Base-by-base conservation (phyloP, 2,329 filamentous ascomycete genomes). In the Diaporthe sp. region DNA sequence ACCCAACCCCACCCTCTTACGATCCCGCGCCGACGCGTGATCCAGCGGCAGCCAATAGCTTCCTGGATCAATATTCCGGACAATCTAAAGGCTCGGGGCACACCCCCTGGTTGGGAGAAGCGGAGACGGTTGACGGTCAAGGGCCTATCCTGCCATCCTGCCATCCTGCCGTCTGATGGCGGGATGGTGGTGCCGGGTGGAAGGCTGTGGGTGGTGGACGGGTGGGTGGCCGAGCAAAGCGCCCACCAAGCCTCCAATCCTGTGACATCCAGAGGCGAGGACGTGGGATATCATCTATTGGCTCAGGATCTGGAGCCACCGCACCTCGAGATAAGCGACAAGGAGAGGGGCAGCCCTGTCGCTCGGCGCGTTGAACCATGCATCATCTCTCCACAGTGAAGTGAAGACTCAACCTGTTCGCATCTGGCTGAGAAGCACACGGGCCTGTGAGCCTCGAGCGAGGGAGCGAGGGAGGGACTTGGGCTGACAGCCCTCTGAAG, bases 1-100 rank as follows among this genome's bases (percentile, higher is more conserved):
- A 51, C 22, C 28, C 39, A 65, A 73, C 71, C 71, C 71, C 71
- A 73, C 71, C 71, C 58, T 65, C 58, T 55, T 55, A 44, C 71
- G 53, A 65, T 51, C 71, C 70, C 58, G 28, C 25, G 58, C 46
- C 34, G 46, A 55, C 71, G 58, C 58, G 71, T 73, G 71, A 73
- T 65, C 46, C 34, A 65, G 8, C 37, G 44, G 39, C 58, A 55
- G 39, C 71, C 71, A 73, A 65, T 73, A n/a, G 61, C 10, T 31
- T 65, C 22, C 53, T 19, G 51, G 49, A 17, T 10, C 25, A 37
- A 57, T 46, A 39, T 46, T 53, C 51, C 37, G 46, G 34, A 57
- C 58, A 73, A 73, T 60, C 49, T 73, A 62, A 39, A 37, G 46
- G 19, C 37, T 65, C 58, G 71, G 58, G 34, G 71, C 46, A 73